Conservation (phyloP, 352 stramenopile genomes). For the Phytophthora sp. region DNA sequence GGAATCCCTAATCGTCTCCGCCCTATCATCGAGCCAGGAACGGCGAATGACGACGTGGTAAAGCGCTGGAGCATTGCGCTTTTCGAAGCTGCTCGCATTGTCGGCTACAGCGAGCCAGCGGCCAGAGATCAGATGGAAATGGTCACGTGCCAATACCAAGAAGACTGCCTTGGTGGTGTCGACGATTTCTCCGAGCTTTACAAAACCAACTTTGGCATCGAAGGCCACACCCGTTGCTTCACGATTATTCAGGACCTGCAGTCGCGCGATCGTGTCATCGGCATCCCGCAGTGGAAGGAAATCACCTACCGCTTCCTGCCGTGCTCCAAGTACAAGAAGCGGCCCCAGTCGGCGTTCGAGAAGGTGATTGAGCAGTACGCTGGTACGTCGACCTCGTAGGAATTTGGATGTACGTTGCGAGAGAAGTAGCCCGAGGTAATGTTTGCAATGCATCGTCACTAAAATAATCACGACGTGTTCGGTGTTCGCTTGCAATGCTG, state of each 20-base stretch:
- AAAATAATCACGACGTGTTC: too few species aligned
- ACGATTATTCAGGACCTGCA: constrained; percentile 38
- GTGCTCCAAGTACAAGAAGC: constrained; percentile 16
- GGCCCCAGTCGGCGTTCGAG: not conserved
- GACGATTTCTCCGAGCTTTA: constrained; percentile 50
- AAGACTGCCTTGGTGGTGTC: constrained; percentile 56
- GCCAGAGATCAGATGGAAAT: constrained; percentile 62
- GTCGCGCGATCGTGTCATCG: constrained; percentile 42
- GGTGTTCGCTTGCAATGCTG: not conserved
- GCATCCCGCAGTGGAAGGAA: constrained; percentile 44
- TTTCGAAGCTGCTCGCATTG: constrained; percentile 50
- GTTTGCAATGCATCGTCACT: too few species aligned
- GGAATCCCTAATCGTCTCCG: not conserved
- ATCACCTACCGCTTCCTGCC: constrained; percentile 41
- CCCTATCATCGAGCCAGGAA: constrained; percentile 25
- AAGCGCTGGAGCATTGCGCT: constrained; percentile 53
- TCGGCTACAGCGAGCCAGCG: constrained; percentile 44
- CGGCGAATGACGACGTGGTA: constrained; percentile 34
- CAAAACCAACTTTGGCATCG: constrained; percentile 44
- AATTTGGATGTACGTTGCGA: not conserved
- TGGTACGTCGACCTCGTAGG: not conserved
- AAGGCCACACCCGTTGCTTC: constrained; percentile 50
- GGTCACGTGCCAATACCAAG: constrained; percentile 53
- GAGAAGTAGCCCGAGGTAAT: too few species aligned
- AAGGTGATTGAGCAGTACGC: not conserved